phyloP scores from a whole-genome alignment of 1,284 basidiomycete genomes.

The Ceratobasidium sp. region DNA sequence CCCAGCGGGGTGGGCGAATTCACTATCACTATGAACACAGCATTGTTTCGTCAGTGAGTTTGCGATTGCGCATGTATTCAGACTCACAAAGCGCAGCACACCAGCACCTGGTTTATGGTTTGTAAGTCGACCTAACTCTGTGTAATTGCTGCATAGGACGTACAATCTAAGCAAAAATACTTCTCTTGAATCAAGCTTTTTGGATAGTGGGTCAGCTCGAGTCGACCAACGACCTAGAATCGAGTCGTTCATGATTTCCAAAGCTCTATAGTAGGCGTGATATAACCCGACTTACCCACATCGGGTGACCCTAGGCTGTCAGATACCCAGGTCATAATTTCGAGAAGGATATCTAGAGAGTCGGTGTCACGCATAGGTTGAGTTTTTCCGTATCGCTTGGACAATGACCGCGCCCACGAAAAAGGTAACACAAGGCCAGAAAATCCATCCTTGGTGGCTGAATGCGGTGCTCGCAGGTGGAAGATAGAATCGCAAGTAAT shows the following conservation, averaged over 20 bases:
- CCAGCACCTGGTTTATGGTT: background rate
- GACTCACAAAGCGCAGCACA: background rate
- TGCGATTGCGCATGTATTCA: too few species aligned
- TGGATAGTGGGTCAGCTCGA: background rate
- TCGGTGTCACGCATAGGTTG: background rate
- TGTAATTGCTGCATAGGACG: background rate
- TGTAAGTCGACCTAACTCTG: background rate
- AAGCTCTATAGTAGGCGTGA: background rate
- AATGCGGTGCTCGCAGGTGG: background rate
- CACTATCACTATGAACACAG: background rate
- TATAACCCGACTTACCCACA: background rate
- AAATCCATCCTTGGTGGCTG: background rate
- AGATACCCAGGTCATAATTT: background rate
- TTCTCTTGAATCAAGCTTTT: background rate
- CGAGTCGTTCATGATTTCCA: too few species aligned
- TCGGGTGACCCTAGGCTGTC: background rate
- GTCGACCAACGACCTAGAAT: background rate
- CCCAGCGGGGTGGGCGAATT: too few species aligned
- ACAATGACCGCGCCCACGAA: slow-evolving; percentile 6
- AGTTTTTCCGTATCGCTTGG: background rate
- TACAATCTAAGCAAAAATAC: slow-evolving; percentile 9
- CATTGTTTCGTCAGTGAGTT: background rate
- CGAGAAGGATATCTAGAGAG: background rate
- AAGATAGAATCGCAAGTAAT: slow-evolving; percentile 10
- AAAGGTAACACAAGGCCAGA: slow-evolving; percentile 16